Evolutionary conservation across 2,329 filamentous ascomycete genomes (phyloP), one percentile per base, ranked within the genome.

Genomic region (Sphaerulina musiva): DNA sequence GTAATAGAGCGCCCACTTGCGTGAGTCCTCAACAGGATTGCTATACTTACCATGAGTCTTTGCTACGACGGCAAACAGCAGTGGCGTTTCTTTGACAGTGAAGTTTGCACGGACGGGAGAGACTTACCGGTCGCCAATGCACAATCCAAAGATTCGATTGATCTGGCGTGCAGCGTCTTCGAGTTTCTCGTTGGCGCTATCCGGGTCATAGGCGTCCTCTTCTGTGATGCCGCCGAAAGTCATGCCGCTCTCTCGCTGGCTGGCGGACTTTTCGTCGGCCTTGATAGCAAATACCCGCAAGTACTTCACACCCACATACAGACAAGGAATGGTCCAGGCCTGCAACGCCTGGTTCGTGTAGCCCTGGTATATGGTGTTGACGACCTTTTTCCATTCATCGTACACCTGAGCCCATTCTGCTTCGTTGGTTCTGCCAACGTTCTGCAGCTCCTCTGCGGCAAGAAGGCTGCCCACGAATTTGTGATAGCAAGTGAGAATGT

Each of bases 1-100:
- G 70, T 90, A 91, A 75, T 98, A 98, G 46, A 95, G 87, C 6
- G 89, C 95, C 93, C 93, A 98, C 80, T 97, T 98, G 51, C 93
- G 84, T 7, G 92, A 96, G 65, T 95, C 87, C 66, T 90, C 84
- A 43, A 96, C 76, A 11, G 87, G 84, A 57, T 87, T 87, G 71
- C 89, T 92, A 65, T 51, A 52, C 45, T 46, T 56, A 56, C 57
- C 63, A 61, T 64, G 58, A 65, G 61, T 57, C 44, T 58, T 42
- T 54, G 58, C 46, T 49, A 54, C 55, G 32, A 39, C 12, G 26
- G 34, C 42, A n/a, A n/a, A 46, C 40, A 38, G 34, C 34, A 38
- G 5, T 38, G 34, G 34, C 34, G 12, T 38, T 38, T 38, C 10
- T 11, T 8, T 38, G 8, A 38, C 10, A 10, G 34, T 38, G 34